Base-by-base conservation (phyloP, 148 eudicot species). In the Nyssa sinensis region DNA sequence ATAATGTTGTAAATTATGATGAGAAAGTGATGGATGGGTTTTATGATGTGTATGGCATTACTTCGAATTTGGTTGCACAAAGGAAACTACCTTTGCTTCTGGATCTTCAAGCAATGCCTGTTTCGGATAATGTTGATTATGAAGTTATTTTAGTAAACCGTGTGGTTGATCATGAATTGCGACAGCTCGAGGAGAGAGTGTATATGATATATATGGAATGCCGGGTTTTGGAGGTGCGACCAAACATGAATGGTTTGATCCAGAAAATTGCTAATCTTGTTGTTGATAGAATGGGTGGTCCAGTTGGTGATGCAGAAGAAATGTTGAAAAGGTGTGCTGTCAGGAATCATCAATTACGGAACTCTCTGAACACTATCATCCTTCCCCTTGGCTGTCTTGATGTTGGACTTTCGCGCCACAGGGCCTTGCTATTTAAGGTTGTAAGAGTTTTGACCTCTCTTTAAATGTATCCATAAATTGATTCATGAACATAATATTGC, bases 391-490 rank as follows among this genome's bases (percentile, higher is more conserved):
- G 98, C 51, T 83, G 82, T 80, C 92, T 95, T 76, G 92, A 90
- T 89, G 80, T 89, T 83, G 98, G 98, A 73, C 93, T 90, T 74
- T 95, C 98, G 14, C 97, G 97, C 53, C 97, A 95, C 77, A 87
- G 98, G 65, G 97, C 98, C 77, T 87, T 95, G 81, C 90, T 95
- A 27, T 95, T 95, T 79, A 95, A 95, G 98, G 98, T 86, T 76
- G 72, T 66, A 61, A 67, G 34, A 49, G 41, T 62, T 33, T 35
- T 66, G 11, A 62, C 32, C 65, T 53, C 31, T 9, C 51, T 34
- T 66, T 69, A 4, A 17, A n/a, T n/a, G 5, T 64, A 13, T 25
- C 19, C 21, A 5, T 71, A 61, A 21, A 37, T 21, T 61, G 67
- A 27, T 60, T 55, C 59, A 5, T 13, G 1, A 24, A 23, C 35